These are phyloP conservation scores for Pseudonitzschia pungens DNA, from an alignment of 108 stramenopile genomes.

Conservation along the genomic window DNA sequence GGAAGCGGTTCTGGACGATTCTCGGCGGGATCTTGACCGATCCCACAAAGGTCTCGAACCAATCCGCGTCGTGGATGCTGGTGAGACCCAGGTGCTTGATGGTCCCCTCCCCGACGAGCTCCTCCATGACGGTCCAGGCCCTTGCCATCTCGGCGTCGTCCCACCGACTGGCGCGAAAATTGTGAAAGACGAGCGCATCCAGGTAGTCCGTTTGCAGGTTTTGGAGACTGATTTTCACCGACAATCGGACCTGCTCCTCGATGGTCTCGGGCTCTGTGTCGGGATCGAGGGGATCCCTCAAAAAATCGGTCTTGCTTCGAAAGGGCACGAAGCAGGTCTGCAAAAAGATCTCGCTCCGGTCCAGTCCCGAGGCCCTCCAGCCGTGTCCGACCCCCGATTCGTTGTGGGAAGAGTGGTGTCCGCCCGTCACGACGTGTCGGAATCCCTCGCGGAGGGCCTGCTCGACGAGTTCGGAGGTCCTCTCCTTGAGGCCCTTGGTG, in stretches of 20 bases:
- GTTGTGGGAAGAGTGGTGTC: constrained; percentile 42
- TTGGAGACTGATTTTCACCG: constrained; percentile 30
- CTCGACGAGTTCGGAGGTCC: constrained; percentile 29
- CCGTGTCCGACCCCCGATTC: constrained; percentile 43
- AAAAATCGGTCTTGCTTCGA: constrained; percentile 1
- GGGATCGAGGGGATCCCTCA: background rate
- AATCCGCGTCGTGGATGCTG: constrained; percentile 38
- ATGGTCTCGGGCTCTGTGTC: constrained; percentile 9
- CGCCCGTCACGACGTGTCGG: constrained; percentile 46
- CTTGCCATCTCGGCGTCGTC: constrained; percentile 29
- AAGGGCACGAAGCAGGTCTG: constrained; percentile 43
- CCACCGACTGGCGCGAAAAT: constrained; percentile 44
- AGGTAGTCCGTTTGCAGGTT: constrained; percentile 41
- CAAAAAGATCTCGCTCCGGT: constrained; percentile 37
- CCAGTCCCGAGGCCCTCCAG: constrained; percentile 34
- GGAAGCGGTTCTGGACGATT: constrained; percentile 47
- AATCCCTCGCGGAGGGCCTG: constrained; percentile 38
- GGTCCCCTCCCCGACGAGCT: constrained; percentile 36
- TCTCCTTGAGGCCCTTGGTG: constrained; percentile 17
- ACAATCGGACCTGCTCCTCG: constrained; percentile 43
- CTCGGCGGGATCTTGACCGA: constrained; percentile 31
- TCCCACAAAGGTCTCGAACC: constrained; percentile 23
- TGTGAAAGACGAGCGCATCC: constrained; percentile 46
- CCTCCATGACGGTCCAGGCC: constrained; percentile 44
- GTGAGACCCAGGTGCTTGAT: constrained; percentile 41